A percentile compares a stretch with the other conserved stretches of the same genome.
These are phyloP conservation scores for Cyclotella distinguenda DNA, from an alignment of 108 stramenopile genomes.

Conservation along the genomic window DNA sequence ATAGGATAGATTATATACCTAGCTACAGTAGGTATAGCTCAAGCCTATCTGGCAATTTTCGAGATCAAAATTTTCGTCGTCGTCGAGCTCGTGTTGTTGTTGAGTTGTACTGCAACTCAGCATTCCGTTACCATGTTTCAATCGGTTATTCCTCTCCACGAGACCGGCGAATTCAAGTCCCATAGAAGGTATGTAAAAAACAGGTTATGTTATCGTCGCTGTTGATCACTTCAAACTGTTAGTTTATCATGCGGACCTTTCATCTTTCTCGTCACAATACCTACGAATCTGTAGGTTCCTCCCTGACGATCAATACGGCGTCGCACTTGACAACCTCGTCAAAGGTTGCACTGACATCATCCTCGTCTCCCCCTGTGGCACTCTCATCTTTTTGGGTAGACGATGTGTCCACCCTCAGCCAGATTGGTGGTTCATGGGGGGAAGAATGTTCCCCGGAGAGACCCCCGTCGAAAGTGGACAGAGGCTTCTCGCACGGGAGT, in stretches of 20 bases:
- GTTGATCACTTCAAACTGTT: too few relatives aligned
- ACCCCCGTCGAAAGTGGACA: conserved; percentile 39
- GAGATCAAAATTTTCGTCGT: not conserved
- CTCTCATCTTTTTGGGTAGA: conserved; percentile 34
- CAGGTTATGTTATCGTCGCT: not conserved
- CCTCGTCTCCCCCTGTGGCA: conserved; percentile 24
- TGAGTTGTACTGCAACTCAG: too few relatives aligned
- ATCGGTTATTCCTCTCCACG: conserved; percentile 38
- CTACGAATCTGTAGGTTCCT: conserved; percentile 29
- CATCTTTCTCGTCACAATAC: not conserved
- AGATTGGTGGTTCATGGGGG: conserved; percentile 61
- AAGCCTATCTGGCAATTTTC: too few relatives aligned
- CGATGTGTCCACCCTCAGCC: conserved; percentile 55
- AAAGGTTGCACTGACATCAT: conserved; percentile 56
- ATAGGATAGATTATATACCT: too few relatives aligned
- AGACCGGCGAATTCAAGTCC: conserved; percentile 40
- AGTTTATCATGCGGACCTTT: too few relatives aligned
- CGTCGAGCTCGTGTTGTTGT: not conserved
- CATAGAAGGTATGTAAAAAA: conserved; percentile 30
- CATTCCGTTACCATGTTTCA: conserved; percentile 36
- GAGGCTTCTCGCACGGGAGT: conserved; percentile 36
- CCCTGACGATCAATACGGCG: conserved; percentile 53
- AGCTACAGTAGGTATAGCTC: too few relatives aligned
- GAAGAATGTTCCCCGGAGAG: conserved; percentile 51
- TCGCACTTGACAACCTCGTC: conserved; percentile 55